These are phyloP conservation scores for Solanum medicagineum DNA, from an alignment of 257 asterid species.

Conservation along the genomic window DNA sequence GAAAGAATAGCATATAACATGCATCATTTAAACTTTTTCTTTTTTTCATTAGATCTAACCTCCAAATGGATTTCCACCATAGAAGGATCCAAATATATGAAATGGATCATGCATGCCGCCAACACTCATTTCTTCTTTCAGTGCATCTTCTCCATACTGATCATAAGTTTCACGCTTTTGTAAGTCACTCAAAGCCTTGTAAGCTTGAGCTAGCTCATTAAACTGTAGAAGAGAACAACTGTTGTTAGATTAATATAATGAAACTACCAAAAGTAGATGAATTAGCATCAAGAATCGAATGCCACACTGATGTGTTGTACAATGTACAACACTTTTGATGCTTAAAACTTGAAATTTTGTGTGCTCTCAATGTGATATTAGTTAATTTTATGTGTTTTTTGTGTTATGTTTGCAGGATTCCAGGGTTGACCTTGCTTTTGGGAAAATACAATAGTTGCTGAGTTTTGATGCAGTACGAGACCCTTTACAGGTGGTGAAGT, in stretches of 20 bases:
- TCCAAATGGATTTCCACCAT: constrained; percentile 37
- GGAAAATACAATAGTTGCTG: too few species aligned
- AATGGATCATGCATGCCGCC: constrained; percentile 53
- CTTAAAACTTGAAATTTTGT: too few species aligned
- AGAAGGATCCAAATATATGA: constrained; percentile 60
- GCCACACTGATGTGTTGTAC: neutral
- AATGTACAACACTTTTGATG: too few species aligned
- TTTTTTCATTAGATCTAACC: constrained; percentile 13
- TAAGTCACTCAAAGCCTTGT: constrained; percentile 56
- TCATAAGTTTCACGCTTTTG: constrained; percentile 67
- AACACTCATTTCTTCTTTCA: constrained; percentile 65
- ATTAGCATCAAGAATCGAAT: neutral
- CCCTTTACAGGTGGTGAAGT: too few species aligned
- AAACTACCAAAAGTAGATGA: neutral
- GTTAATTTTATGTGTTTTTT: too few species aligned
- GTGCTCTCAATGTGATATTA: too few species aligned
- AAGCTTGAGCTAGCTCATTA: constrained; percentile 74
- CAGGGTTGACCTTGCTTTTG: too few species aligned
- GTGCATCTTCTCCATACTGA: constrained; percentile 67
- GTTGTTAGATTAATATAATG: neutral
- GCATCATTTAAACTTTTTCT: neutral
- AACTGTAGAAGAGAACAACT: constrained; percentile 19
- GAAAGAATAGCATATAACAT: neutral
- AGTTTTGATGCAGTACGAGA: too few species aligned
- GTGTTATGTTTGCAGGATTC: too few species aligned